Conservation (phyloP, 441 rosid species). For the Lepidium campestre region DNA sequence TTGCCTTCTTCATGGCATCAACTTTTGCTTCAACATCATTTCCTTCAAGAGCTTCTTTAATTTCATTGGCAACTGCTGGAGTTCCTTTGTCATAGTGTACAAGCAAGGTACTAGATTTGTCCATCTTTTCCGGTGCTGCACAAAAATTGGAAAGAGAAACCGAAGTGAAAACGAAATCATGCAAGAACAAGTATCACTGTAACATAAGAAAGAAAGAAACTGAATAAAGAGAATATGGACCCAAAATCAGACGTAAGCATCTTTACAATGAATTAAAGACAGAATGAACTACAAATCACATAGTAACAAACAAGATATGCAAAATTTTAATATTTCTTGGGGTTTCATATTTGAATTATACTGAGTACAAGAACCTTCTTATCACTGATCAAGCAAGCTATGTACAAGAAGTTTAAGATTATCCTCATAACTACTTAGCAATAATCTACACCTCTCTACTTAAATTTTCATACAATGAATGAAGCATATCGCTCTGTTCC, state of each 20-base stretch:
- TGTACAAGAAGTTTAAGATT: background rate
- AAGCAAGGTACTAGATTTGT: conserved; percentile 57
- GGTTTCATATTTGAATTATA: background rate
- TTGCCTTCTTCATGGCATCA: conserved; percentile 75
- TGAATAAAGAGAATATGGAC: background rate
- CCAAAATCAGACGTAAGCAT: background rate
- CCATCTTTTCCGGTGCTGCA: conserved; percentile 33
- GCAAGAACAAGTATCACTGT: background rate
- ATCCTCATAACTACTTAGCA: background rate
- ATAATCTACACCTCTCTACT: background rate
- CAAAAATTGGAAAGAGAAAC: background rate
- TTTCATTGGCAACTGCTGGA: conserved; percentile 71
- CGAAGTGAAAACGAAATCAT: background rate
- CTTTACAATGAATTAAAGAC: background rate
- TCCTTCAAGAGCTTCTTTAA: conserved; percentile 75
- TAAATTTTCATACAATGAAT: background rate
- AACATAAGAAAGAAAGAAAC: background rate
- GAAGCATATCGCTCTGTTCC: background rate
- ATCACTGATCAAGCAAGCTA: background rate
- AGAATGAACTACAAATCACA: background rate
- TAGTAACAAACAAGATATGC: background rate
- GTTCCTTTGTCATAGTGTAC: conserved; percentile 73
- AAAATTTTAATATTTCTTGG: background rate
- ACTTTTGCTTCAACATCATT: conserved; percentile 52
- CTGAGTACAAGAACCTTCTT: conserved; percentile 2